Conservation (phyloP, 371 early-diverging fungal species). For the Gilbertella persicaria region DNA sequence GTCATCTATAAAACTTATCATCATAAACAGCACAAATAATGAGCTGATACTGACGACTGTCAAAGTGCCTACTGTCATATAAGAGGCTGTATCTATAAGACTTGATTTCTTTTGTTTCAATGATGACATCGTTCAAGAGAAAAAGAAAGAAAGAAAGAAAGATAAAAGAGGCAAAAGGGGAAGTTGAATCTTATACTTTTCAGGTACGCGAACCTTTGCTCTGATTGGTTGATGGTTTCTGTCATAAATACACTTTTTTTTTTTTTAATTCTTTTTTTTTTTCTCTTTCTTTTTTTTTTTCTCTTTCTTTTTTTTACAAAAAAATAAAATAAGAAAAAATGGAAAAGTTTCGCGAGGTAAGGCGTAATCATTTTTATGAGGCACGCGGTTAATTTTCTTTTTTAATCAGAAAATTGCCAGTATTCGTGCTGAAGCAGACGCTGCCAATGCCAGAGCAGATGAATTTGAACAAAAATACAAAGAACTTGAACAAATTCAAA, state of each 20-base stretch:
- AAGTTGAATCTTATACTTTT: background rate
- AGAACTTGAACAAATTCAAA: slow-evolving; percentile 52
- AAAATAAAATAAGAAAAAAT: slow-evolving; percentile 10
- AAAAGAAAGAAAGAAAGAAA: slow-evolving; percentile 4
- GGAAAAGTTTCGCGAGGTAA: slow-evolving; percentile 48
- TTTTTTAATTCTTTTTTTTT: slow-evolving; percentile 1
- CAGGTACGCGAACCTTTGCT: background rate
- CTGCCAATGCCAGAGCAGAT: slow-evolving; percentile 65
- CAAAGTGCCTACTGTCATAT: slow-evolving; percentile 21
- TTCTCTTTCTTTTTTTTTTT: slow-evolving; percentile 15
- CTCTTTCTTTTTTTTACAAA: slow-evolving; percentile 11
- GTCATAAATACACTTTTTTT: slow-evolving; percentile 1
- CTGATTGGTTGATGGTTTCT: background rate
- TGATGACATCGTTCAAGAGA: background rate
- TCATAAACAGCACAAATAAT: slow-evolving; percentile 31
- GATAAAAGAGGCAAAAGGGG: background rate
- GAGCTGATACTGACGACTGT: slow-evolving; percentile 17
- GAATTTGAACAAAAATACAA: slow-evolving; percentile 63
- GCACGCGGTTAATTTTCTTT: background rate
- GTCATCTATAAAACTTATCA: slow-evolving; percentile 34
- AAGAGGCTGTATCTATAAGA: slow-evolving; percentile 13
- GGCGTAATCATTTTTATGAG: background rate
- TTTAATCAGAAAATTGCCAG: slow-evolving; percentile 60
- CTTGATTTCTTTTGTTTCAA: background rate
- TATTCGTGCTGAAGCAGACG: slow-evolving; percentile 73